These are phyloP conservation scores for Vitis rotundifolia DNA, from an alignment of 164 flowering plant species.

Conservation along the genomic window DNA sequence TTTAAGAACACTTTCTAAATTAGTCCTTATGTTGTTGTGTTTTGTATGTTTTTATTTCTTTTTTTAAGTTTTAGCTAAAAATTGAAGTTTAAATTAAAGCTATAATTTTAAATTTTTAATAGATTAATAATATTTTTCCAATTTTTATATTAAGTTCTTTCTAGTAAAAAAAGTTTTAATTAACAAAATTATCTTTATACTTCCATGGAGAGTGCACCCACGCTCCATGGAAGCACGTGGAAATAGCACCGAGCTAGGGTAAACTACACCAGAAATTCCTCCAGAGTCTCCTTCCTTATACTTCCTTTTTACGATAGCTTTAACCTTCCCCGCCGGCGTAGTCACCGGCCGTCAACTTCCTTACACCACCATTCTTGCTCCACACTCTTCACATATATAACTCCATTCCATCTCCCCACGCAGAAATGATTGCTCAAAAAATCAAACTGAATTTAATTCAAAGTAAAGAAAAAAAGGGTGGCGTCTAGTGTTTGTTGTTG, in stretches of 20 bases:
- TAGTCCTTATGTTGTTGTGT: no score
- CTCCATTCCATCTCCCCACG: constrained; percentile 11
- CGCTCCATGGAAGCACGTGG: constrained; percentile 3
- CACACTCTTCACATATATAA: constrained; percentile 21
- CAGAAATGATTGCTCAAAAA: constrained; percentile 9
- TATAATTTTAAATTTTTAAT: no score
- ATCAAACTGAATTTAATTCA: background rate
- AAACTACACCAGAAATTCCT: background rate
- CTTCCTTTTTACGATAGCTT: constrained; percentile 71
- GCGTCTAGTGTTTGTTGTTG: no score
- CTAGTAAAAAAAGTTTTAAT: no score
- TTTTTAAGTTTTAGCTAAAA: no score
- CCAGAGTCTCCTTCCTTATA: constrained; percentile 14
- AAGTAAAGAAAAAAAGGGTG: no score
- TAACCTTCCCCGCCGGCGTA: constrained; percentile 68
- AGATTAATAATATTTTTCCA: no score
- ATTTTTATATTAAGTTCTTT: no score
- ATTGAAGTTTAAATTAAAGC: no score
- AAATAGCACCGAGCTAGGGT: background rate
- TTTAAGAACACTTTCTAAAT: no score
- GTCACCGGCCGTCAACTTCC: constrained; percentile 83
- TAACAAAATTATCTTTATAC: background rate
- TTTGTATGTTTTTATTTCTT: no score
- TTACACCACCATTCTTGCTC: constrained; percentile 12
- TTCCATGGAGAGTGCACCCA: background rate